These are phyloP conservation scores for Sedum album DNA, from an alignment of 164 flowering plant species.

Conservation along the genomic window DNA sequence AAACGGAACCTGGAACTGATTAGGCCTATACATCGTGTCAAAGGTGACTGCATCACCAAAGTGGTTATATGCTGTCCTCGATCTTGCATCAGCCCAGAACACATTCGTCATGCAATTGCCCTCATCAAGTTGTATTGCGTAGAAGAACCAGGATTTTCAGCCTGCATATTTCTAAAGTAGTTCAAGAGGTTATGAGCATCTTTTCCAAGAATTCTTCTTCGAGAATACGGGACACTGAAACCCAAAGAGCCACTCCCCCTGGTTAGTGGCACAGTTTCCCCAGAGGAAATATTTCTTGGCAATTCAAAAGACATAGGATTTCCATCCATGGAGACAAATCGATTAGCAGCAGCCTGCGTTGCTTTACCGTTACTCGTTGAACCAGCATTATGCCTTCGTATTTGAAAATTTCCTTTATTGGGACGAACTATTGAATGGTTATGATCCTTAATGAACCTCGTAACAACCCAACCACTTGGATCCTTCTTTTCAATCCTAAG, in stretches of 20 bases:
- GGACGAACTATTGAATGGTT: slow-evolving; percentile 35
- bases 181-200: slow-evolving; percentile 59
- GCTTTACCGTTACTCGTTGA: slow-evolving; percentile 23
- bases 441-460: slow-evolving; percentile 44
- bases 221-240: slow-evolving; percentile 17
- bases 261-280: slow-evolving; percentile 20
- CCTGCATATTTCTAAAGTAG: slow-evolving; percentile 66
- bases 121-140: slow-evolving; percentile 69
- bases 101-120: slow-evolving; percentile 56
- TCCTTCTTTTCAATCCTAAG: slow-evolving; percentile 35
- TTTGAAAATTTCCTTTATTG: slow-evolving; percentile 33
- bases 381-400: slow-evolving; percentile 36
- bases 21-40: slow-evolving; percentile 58
- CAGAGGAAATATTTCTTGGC: slow-evolving; percentile 21
- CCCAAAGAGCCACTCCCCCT: slow-evolving; percentile 9
- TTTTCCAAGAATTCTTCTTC: slow-evolving; percentile 32
- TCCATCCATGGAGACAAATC: slow-evolving; percentile 27
- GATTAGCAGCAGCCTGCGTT: slow-evolving; percentile 16
- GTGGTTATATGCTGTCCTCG: slow-evolving; percentile 52
- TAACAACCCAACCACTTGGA: slow-evolving; percentile 26
- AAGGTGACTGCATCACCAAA: slow-evolving; percentile 71
- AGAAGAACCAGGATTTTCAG: slow-evolving; percentile 60
- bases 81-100: slow-evolving; percentile 76
- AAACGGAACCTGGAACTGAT: slow-evolving; percentile 55
- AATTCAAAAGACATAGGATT: slow-evolving; percentile 25